Evolutionary conservation across 768 basidiomycete species (phyloP), one percentile per base, ranked within the genome.

Genomic region (Lentinula sp.): DNA sequence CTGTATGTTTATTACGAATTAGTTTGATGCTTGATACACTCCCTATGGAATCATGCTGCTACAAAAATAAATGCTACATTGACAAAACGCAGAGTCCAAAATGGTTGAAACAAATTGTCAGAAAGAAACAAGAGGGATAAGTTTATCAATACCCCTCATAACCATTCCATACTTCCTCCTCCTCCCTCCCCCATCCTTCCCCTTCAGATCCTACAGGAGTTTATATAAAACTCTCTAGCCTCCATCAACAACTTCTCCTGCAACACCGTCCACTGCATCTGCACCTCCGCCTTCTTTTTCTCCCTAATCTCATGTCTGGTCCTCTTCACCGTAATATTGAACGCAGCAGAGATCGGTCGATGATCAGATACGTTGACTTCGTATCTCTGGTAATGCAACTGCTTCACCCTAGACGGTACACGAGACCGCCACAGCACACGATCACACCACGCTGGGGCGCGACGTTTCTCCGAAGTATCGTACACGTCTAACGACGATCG

Each of bases 391-490:
- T 99, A 97, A 66, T 85, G 84, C 65, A 91, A 62, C 68, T 84
- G 80, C 58, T 76, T 70, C 32, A 96, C 86, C 7, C 91, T 78
- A 13, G 71, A 73, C 13, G 78, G 76, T 15, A 80, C 82, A 15
- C 77, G 77, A 45, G 83, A 76, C 4, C 86, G 84, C 85, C 88
- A 96, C 45, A 98, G 75, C 21, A 99, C 84, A 5, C 96, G 87
- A 70, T 99, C 96, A 70, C 96, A 99, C 95, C 95, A 99, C 2
- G 96, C 95, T 4, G 96, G 96, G 7, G 86, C 79, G 0, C 96
- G 88, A 11, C 82, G 80, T 72, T 98, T 98, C 71, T 93, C 92
- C 0, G 90, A 93, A 2, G 88, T 79, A 69, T 99, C 96, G 67
- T 93, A 99, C 63, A 86, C 82, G 69, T 82, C 72, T 23, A 84